Evolutionary conservation across 495 filamentous ascomycete genomes (phyloP).

Genomic region (Hapsidospora chrysogenum): DNA sequence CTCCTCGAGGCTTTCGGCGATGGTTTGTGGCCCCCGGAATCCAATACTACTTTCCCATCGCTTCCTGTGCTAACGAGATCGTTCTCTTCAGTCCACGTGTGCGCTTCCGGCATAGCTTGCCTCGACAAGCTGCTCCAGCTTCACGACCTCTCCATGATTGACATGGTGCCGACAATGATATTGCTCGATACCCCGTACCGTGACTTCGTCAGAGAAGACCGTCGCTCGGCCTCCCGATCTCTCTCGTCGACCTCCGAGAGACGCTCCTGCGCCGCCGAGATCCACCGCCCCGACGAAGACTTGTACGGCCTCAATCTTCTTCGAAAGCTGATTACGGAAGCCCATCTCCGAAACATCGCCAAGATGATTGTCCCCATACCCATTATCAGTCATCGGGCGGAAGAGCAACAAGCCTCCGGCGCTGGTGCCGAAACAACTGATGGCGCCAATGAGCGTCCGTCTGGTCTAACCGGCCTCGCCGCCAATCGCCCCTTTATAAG

Average conservation of each 20-base stretch:
- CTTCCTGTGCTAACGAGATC: constrained; percentile 10
- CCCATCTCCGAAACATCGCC: constrained; percentile 52
- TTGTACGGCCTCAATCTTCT: constrained; percentile 53
- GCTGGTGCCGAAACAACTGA: constrained; percentile 10
- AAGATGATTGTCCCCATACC: constrained; percentile 61
- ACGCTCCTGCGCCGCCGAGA: constrained; percentile 16
- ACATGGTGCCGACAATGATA: constrained; percentile 56
- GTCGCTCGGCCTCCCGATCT: constrained; percentile 9
- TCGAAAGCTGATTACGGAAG: constrained; percentile 50
- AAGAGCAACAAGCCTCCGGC: background rate
- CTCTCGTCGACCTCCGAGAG: constrained; percentile 24
- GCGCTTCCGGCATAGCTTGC: constrained; percentile 52
- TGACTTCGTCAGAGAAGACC: constrained; percentile 22
- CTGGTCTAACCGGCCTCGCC: constrained; percentile 9
- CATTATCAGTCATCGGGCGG: constrained; percentile 25
- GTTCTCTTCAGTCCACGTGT: constrained; percentile 46
- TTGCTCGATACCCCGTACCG: constrained; percentile 53
- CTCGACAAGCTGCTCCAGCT: constrained; percentile 51
- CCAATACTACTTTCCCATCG: background rate
- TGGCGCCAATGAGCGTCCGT: constrained; percentile 16
- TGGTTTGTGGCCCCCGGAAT: constrained; percentile 19
- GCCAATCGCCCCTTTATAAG: constrained; percentile 30
- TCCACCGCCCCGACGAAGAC: constrained; percentile 29
- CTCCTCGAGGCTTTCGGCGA: constrained; percentile 31
- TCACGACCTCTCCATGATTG: constrained; percentile 41